phyloP scores from a whole-genome alignment of 805 yeast species.

The Sungouiella thailandica region DNA sequence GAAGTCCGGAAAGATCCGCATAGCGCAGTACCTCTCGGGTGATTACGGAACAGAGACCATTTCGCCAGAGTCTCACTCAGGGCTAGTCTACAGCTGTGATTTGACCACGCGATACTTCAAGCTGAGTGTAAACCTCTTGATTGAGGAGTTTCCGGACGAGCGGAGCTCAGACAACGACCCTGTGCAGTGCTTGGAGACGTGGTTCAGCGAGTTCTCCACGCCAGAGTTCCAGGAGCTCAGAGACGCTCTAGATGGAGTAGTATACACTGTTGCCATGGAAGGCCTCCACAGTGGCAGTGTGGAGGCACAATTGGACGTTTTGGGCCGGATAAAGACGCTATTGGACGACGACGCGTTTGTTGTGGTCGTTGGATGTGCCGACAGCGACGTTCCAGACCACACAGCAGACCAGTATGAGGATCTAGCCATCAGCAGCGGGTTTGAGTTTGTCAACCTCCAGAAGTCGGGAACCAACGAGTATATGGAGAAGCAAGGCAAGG shows the following conservation, averaged over 20 bases:
- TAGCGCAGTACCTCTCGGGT: constrained; percentile 23
- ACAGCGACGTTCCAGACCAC: constrained; percentile 6
- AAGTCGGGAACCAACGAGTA: constrained; percentile 36
- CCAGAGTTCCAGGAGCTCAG: constrained; percentile 40
- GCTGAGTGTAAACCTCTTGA: constrained; percentile 23
- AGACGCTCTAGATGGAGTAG: constrained; percentile 42
- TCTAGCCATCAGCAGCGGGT: constrained; percentile 29
- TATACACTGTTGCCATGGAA: constrained; percentile 34
- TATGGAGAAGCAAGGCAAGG: constrained; percentile 38
- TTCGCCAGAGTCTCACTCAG: constrained; percentile 27
- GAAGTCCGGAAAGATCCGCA: constrained; percentile 34
- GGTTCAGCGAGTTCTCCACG: constrained; percentile 36
- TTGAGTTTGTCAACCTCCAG: constrained; percentile 37
- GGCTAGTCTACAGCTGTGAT: constrained; percentile 22
- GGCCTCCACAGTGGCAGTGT: constrained; percentile 18
- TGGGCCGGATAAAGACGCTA: constrained; percentile 5
- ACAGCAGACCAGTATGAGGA: constrained; percentile 34
- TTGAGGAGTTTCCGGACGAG: constrained; percentile 32
- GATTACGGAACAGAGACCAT: constrained; percentile 31
- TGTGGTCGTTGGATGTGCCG: constrained; percentile 27
- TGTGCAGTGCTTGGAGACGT: constrained; percentile 20
- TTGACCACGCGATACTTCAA: constrained; percentile 31
- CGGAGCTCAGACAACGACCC: constrained; percentile 5
- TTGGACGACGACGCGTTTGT: constrained; percentile 25
- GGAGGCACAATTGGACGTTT: constrained; percentile 11